Conservation (phyloP, 345 rosid species). For the Xanthoceras sorbifolium region DNA sequence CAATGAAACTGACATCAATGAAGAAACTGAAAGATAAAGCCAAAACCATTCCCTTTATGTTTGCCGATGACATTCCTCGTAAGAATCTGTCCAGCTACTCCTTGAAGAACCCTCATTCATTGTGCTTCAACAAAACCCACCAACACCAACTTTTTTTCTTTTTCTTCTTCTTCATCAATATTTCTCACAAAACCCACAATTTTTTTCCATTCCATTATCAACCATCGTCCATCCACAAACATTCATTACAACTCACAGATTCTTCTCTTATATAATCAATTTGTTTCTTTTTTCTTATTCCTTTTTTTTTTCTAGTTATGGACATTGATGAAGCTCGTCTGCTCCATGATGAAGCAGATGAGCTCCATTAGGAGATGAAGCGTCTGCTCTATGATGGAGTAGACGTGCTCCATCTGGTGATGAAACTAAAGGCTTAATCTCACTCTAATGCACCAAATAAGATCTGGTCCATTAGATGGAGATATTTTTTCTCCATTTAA, state of each 20-base stretch:
- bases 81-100: constrained; percentile 48
- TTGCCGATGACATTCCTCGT: constrained; percentile 81
- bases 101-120: constrained; percentile 19
- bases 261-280: background rate
- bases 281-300: background rate
- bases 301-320: no score
- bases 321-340: no score
- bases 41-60: constrained; percentile 77
- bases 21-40: constrained; percentile 81
- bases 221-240: constrained; percentile 16
- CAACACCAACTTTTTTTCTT: background rate
- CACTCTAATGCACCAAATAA: no score
- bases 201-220: constrained; percentile 25
- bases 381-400: no score
- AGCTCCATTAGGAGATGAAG: no score
- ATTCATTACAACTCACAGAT: background rate
- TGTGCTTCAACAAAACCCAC: background rate
- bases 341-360: no score
- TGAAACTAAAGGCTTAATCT: no score
- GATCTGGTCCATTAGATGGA: no score
- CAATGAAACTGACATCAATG: constrained; percentile 86
- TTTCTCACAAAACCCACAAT: background rate
- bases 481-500: no score
- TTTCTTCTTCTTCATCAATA: no score
- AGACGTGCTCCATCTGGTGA: no score